Percentiles rank a stretch among this genome's conserved stretches.
These are phyloP conservation scores for Talaromyces sp. DNA, from an alignment of 2,329 filamentous ascomycete species.

Conservation along the genomic window DNA sequence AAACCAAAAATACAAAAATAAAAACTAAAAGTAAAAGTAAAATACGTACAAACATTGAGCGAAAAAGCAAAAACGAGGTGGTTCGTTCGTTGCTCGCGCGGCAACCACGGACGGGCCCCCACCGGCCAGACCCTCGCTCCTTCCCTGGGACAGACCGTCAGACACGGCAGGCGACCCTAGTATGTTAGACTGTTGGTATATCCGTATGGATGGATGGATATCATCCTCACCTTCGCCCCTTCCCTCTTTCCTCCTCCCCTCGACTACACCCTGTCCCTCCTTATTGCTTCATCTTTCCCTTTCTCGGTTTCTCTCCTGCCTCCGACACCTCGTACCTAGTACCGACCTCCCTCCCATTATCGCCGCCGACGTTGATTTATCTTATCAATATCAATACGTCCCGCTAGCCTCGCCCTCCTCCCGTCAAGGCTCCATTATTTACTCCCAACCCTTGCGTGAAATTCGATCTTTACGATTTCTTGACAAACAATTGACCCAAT, in stretches of 20 bases:
- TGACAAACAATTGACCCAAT: not conserved
- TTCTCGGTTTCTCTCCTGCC: not conserved
- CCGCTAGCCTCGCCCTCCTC: conserved; percentile 3
- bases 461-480: not conserved
- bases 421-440: conserved; percentile 14
- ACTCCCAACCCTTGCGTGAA: conserved; percentile 16
- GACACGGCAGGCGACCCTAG: not conserved
- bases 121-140: conserved; percentile 14
- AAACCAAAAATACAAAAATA: not conserved
- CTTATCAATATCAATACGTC: conserved; percentile 20
- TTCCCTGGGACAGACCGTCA: conserved; percentile 3
- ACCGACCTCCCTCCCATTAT: conserved; percentile 24
- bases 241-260: conserved; percentile 5
- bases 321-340: not conserved
- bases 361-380: conserved; percentile 23
- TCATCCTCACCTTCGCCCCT: conserved; percentile 16
- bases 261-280: not conserved
- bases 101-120: conserved; percentile 10
- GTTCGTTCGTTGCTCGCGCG: conserved; percentile 8
- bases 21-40: not conserved
- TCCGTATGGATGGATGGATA: not conserved
- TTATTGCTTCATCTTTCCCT: not conserved
- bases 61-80: conserved; percentile 1
- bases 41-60: too few relatives aligned
- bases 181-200: too few relatives aligned